Conservation (phyloP, 306 rosid genomes). For the Cicer yamashitae region DNA sequence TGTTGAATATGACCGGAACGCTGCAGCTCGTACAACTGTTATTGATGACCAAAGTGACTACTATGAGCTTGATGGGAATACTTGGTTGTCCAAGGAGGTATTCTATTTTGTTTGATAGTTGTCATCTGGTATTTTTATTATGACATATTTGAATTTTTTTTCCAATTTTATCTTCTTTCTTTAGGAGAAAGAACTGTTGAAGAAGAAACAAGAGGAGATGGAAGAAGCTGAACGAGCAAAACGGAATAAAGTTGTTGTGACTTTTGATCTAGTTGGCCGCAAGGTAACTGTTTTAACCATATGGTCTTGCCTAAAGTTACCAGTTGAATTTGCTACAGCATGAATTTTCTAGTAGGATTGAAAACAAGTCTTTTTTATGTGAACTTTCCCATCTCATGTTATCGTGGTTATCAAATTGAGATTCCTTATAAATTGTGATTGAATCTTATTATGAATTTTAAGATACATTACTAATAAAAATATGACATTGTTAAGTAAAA, state of each 20-base stretch:
- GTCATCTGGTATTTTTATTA: neutral
- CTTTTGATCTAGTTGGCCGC: conserved; percentile 97
- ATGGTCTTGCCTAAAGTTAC: conserved; percentile 31
- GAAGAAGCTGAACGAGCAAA: conserved; percentile 91
- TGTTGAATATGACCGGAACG: conserved; percentile 83
- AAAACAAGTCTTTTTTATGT: conserved; percentile 20
- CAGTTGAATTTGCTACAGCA: conserved; percentile 31
- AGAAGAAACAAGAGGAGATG: conserved; percentile 83
- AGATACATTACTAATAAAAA: neutral
- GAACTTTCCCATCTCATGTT: conserved; percentile 30
- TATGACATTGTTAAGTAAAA: neutral
- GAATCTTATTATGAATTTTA: neutral
- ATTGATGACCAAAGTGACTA: conserved; percentile 98
- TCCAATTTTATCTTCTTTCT: conserved; percentile 39
- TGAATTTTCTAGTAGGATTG: conserved; percentile 18
- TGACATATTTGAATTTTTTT: conserved; percentile 1
- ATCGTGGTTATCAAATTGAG: neutral
- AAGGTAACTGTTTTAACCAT: conserved; percentile 61
- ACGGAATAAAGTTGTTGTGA: conserved; percentile 78
- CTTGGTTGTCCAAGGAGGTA: conserved; percentile 94
- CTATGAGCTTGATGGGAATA: conserved; percentile 92
- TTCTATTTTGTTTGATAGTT: conserved; percentile 27
- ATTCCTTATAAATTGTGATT: neutral
- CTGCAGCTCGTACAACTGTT: conserved; percentile 96
- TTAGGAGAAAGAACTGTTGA: conserved; percentile 87